Evolutionary conservation across 2,329 filamentous ascomycete species (phyloP).

Genomic region (Hymenoscyphus scutula): DNA sequence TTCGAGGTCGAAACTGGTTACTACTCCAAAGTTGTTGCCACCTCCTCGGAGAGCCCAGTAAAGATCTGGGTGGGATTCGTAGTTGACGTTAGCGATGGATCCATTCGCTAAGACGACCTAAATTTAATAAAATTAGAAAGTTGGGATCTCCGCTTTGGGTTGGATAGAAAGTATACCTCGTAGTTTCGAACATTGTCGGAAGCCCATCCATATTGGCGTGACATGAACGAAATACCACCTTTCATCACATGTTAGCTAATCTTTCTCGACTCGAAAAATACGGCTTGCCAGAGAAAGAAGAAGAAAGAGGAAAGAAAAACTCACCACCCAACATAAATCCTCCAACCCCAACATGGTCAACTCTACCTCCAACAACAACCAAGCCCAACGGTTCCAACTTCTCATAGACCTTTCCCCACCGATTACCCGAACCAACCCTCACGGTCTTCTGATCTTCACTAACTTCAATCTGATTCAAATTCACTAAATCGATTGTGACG

Average conservation of each 20-base stretch:
- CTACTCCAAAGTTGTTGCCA: constrained; percentile 27
- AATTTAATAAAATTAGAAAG: background rate
- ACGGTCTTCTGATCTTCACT: constrained; percentile 32
- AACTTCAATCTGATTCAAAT: constrained; percentile 28
- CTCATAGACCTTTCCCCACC: constrained; percentile 42
- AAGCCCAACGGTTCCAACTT: constrained; percentile 35
- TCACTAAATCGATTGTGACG: constrained; percentile 47
- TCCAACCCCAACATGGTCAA: constrained; percentile 26
- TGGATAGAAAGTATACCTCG: constrained; percentile 8
- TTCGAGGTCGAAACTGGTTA: constrained; percentile 43
- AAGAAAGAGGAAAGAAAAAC: constrained; percentile 19
- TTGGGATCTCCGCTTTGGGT: background rate
- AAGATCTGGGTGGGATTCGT: constrained; percentile 30
- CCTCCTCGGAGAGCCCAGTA: constrained; percentile 39
- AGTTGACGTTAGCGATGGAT: constrained; percentile 28
- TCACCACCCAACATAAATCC: constrained; percentile 26
- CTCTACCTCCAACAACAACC: constrained; percentile 41
- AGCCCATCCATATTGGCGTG: constrained; percentile 20
- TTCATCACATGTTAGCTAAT: background rate
- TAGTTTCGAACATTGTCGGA: constrained; percentile 23
- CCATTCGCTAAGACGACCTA: constrained; percentile 34
- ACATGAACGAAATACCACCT: constrained; percentile 12
- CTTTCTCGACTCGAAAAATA: background rate
- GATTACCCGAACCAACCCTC: constrained; percentile 39
- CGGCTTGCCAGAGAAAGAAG: background rate